Evolutionary conservation across 352 stramenopile species (phyloP).

Genomic region (Phytophthora pinifolia): DNA sequence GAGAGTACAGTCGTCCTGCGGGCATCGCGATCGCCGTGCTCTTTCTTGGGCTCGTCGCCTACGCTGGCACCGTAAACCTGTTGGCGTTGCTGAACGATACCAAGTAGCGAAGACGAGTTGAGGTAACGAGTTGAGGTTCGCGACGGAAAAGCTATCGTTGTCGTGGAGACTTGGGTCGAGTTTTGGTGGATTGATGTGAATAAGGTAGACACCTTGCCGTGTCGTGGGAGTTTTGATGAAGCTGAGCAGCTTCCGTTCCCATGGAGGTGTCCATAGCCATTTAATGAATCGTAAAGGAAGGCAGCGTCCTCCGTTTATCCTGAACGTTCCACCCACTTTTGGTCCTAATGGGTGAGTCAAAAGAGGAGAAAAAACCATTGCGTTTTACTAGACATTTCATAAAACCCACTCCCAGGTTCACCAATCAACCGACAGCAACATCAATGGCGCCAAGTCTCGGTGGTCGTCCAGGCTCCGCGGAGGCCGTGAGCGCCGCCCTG

Average conservation of each 20-base stretch:
- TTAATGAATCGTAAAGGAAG: slow-evolving; percentile 23
- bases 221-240: slow-evolving; percentile 21
- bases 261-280: slow-evolving; percentile 7
- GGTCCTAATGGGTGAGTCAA: too few species aligned
- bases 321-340: background rate
- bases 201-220: slow-evolving; percentile 7
- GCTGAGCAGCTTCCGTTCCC: slow-evolving; percentile 4
- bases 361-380: too few species aligned
- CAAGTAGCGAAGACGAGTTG: too few species aligned
- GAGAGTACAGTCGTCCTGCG: slow-evolving; percentile 40
- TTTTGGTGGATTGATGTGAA: slow-evolving; percentile 25
- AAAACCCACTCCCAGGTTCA: too few species aligned
- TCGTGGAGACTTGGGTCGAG: slow-evolving; percentile 11
- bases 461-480: slow-evolving; percentile 6
- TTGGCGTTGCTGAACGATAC: slow-evolving; percentile 37
- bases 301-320: too few species aligned
- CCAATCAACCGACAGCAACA: background rate
- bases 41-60: slow-evolving; percentile 46
- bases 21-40: slow-evolving; percentile 39
- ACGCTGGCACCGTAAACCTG: slow-evolving; percentile 46
- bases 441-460: slow-evolving; percentile 10
- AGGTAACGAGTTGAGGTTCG: too few species aligned
- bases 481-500: slow-evolving; percentile 29
- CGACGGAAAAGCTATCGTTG: background rate
- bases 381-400: too few species aligned